phyloP scores from a whole-genome alignment of 2,329 filamentous ascomycete genomes.

The Lachnum nothofagi region DNA sequence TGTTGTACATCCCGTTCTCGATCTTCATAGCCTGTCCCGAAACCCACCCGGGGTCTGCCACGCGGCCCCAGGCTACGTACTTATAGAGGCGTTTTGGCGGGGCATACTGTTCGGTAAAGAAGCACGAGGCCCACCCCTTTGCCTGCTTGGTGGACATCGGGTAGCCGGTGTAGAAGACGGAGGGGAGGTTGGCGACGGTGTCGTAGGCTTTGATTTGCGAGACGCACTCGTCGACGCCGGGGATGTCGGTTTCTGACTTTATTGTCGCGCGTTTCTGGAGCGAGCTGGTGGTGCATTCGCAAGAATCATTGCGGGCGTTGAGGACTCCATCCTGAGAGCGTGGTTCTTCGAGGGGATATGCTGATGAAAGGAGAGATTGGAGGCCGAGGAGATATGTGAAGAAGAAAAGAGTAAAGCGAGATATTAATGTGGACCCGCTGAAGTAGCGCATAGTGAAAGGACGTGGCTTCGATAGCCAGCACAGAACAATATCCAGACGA shows the following conservation, averaged over 20 bases:
- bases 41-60: background rate
- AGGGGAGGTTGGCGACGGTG: too few relatives aligned
- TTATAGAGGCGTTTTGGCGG: background rate
- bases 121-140: background rate
- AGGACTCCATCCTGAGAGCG: too few relatives aligned
- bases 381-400: background rate
- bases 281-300: too few relatives aligned
- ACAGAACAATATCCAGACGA: too few relatives aligned
- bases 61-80: background rate
- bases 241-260: too few relatives aligned
- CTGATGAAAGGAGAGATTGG: background rate
- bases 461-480: too few relatives aligned
- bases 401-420: background rate
- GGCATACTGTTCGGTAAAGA: background rate
- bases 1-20: background rate
- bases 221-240: too few relatives aligned
- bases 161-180: background rate
- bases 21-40: background rate
- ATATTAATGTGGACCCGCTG: background rate
- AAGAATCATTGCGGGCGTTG: too few relatives aligned
- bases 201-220: too few relatives aligned
- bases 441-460: background rate
- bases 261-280: too few relatives aligned
- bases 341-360: background rate
- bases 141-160: background rate